Evolutionary conservation across 306 rosid genomes (phyloP).

Genomic region (Prunus mume): DNA sequence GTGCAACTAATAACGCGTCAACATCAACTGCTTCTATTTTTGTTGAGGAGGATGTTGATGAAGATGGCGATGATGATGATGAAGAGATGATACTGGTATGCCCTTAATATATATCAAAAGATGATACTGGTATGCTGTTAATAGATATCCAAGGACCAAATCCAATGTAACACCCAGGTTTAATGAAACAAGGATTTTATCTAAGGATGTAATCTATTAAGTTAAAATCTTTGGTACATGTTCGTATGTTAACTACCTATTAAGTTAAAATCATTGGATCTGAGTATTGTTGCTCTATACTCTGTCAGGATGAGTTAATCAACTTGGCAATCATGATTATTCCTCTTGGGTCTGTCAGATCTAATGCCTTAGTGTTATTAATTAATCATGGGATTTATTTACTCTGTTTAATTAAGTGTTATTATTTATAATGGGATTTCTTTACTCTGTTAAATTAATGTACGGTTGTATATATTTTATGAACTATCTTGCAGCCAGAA

Average conservation of each 20-base stretch:
- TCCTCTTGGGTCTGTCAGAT: neutral
- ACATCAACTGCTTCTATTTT: constrained; percentile 33
- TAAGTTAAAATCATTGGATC: neutral
- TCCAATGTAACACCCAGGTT: too few species aligned
- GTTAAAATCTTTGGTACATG: neutral
- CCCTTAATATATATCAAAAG: neutral
- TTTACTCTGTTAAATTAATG: constrained; percentile 6
- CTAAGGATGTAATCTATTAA: too few species aligned
- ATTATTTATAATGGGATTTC: neutral
- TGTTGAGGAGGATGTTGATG: constrained; percentile 40
- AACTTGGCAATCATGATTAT: constrained; percentile 3
- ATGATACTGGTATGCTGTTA: too few species aligned
- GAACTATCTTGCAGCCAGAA: constrained; percentile 50
- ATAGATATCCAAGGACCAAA: too few species aligned
- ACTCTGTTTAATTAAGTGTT: neutral
- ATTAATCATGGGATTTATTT: neutral
- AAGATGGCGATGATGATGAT: constrained; percentile 46
- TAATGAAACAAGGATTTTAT: too few species aligned
- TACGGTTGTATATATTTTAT: neutral
- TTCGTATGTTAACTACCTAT: neutral
- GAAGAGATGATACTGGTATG: constrained; percentile 74
- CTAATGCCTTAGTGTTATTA: too few species aligned
- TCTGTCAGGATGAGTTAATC: constrained; percentile 1
- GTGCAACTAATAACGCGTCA: constrained; percentile 30
- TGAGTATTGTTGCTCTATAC: neutral